Base-by-base conservation (phyloP, 176 grass and related monocot species). In the Musa troglodytarum region DNA sequence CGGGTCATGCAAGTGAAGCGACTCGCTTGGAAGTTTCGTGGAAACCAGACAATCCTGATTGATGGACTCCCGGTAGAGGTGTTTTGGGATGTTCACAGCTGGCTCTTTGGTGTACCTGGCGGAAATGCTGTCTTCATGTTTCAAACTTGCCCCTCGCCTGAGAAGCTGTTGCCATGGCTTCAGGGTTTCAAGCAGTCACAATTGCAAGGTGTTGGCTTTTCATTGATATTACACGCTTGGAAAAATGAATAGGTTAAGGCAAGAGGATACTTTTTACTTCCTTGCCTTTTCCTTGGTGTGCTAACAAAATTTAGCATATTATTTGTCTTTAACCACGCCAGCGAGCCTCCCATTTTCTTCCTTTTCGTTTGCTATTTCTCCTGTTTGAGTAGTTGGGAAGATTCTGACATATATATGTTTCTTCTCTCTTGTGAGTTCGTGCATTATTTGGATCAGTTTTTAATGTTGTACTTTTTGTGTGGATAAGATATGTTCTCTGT, bases 71-170 rank as follows among this genome's bases (percentile, higher is more conserved):
- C 72, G 3, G 53, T 74, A 1, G 72, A 74, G 54, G 72, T 74
- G 54, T 74, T 74, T 49, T 74, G 72, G 72, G 72, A 74, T 74
- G 72, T 74, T 10, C 72, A 74, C 21, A 29, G 25, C 52, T 74
- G 72, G 72, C 72, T 74, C 20, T 74, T 74, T 11, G 72, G 72
- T 15, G 5, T 53, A 6, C 53, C 52, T 19, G 16, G 10, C 2
- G 52, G 49, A 16, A 74, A 51, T 58, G 72, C 72, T 10, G 72
- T 74, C 53, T 74, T 74, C 72, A 74, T 74, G 72, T 74, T 74
- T 57, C 72, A 58, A 17, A 74, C 72, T 74, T 56, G 53, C 53
- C 24, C 57, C 16, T 23, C 52, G 0, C 23, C 52, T 74, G 72
- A 74, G 51, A 74, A 58, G 22, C 9, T 74, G 72, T 15, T 58